Percentiles rank a stretch among this genome's conserved stretches.
Evolutionary conservation across 2,329 filamentous ascomycete genomes (phyloP).

Genomic region (Alternaria viburni): DNA sequence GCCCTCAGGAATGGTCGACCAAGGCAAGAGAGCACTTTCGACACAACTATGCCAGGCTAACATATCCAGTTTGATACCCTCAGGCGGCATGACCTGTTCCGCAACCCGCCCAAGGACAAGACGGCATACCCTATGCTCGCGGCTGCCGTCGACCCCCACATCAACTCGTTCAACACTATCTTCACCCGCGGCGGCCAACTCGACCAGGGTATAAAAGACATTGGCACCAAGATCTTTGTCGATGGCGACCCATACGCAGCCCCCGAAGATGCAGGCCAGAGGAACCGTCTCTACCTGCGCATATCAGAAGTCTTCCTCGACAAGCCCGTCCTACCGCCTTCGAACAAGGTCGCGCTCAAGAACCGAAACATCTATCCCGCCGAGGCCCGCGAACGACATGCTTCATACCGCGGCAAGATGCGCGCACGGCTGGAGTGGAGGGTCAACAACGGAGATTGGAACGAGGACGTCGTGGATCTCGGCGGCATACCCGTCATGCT

Average conservation of each 20-base stretch:
- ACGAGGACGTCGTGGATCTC: constrained; percentile 82
- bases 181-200: constrained; percentile 77
- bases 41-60: background rate
- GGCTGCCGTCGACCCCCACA: constrained; percentile 85
- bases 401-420: constrained; percentile 86
- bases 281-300: constrained; percentile 78
- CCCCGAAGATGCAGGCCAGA: constrained; percentile 63
- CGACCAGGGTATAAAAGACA: constrained; percentile 80
- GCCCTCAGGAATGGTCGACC: constrained; percentile 71
- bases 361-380: constrained; percentile 88
- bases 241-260: constrained; percentile 70
- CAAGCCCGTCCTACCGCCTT: constrained; percentile 77
- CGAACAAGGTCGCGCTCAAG: constrained; percentile 79
- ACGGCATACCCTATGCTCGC: constrained; percentile 88
- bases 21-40: constrained; percentile 48
- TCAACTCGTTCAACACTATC: constrained; percentile 93
- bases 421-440: constrained; percentile 82
- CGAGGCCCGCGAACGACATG: constrained; percentile 93
- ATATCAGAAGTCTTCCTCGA: constrained; percentile 84
- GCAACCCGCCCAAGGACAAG: constrained; percentile 83
- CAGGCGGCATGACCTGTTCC: constrained; percentile 86
- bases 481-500: constrained; percentile 77
- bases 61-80: constrained; percentile 71
- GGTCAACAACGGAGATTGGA: constrained; percentile 85
- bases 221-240: constrained; percentile 85